Evolutionary conservation across 1,284 basidiomycete genomes (phyloP), one percentile per base, ranked within the genome.

Genomic region (Lignosus rhinocerotis): DNA sequence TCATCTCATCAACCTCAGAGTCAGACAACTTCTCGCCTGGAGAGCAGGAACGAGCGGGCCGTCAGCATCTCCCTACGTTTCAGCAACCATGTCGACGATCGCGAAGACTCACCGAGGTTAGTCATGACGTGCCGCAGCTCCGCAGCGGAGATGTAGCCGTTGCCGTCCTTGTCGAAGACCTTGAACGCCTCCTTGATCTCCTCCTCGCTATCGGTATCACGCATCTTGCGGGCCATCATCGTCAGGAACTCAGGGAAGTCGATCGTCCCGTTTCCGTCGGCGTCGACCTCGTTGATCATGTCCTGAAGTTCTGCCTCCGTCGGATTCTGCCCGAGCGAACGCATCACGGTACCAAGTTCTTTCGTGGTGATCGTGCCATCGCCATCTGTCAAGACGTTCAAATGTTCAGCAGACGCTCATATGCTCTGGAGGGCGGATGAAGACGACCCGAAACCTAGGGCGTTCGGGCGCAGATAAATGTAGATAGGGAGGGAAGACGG

Each of bases 181-280:
- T 85, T 85, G 80, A 94, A 94, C 8, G 92, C 92, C 73, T 89
- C 84, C 72, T 81, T 87, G 71, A 90, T 85, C 72, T 90, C 88
- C 70, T 87, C 84, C 70, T 89, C 87, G 64, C 78, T 88, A 73
- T 96, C 95, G 19, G 93, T 93, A 74, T 96, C 92, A 74, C 90
- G 88, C 90, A 96, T 95, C 80, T 94, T 94, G 72, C 94, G 87
- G 51, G 93, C 92, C 95, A 98, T 97, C 88, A 98, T 94, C 61
- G 91, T 93, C 67, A 96, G 79, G 80, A 96, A 94, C 72, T 96
- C 94, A 63, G 92, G 89, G 76, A 98, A 98, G 77, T 98, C 96
- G 76, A 98, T 97, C 63, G 93, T 93, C 63, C 94, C 95, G 69
- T 89, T 88, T 44, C 85, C 81, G 71, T 89, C 87, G 17, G 80